phyloP scores from a whole-genome alignment of 768 basidiomycete genomes.

The Pulveroboletus sp. region DNA sequence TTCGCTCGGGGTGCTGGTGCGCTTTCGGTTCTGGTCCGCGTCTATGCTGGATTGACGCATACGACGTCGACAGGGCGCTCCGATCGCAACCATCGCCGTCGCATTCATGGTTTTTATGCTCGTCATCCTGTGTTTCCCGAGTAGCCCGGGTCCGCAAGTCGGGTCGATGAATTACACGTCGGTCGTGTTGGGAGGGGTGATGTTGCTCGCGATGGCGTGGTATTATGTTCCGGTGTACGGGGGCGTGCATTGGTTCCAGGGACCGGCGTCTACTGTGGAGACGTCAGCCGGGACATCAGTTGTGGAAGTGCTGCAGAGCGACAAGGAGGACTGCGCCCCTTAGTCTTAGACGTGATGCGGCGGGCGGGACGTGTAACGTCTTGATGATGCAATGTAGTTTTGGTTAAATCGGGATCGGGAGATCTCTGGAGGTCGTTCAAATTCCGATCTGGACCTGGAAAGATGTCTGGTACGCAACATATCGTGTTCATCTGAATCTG shows the following conservation, averaged over 20 bases:
- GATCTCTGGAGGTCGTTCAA: no score
- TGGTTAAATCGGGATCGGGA: no score
- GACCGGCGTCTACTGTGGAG: constrained; percentile 48
- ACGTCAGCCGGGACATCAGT: background rate
- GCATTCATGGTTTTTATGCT: constrained; percentile 62
- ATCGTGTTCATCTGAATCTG: no score
- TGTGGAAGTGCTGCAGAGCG: background rate
- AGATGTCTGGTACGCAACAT: no score
- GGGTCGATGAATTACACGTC: constrained; percentile 67
- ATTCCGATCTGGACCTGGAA: no score
- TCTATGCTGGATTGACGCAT: background rate
- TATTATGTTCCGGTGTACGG: constrained; percentile 73
- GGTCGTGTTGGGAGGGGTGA: constrained; percentile 57
- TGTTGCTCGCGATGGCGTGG: constrained; percentile 52
- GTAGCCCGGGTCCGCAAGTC: constrained; percentile 40
- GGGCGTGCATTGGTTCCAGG: constrained; percentile 65
- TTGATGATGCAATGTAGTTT: no score
- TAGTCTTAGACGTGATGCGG: no score
- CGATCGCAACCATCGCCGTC: constrained; percentile 51
- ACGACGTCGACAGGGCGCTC: constrained; percentile 48
- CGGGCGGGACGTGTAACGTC: no score
- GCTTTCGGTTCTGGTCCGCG: constrained; percentile 3
- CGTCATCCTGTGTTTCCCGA: constrained; percentile 59
- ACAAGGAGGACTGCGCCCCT: background rate
- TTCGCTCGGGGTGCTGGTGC: constrained; percentile 38